These are phyloP conservation scores for Cydonia oblonga DNA, from an alignment of 331 rosid species.

Conservation along the genomic window DNA sequence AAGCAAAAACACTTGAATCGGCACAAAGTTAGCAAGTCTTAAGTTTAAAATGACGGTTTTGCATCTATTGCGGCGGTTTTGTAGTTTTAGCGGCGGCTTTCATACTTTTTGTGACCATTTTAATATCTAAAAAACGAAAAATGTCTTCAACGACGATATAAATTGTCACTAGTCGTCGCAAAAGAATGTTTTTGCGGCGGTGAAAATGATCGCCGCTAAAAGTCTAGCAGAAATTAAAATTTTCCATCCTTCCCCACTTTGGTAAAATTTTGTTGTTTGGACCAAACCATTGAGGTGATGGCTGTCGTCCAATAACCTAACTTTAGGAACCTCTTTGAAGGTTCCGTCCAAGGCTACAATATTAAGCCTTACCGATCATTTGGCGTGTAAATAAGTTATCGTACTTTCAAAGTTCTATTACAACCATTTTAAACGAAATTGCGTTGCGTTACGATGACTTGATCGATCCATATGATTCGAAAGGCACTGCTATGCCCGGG, in stretches of 20 bases:
- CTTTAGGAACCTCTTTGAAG: neutral
- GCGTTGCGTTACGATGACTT: too few species aligned
- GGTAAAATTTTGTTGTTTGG: too few species aligned
- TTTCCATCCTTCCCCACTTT: rapidly evolving
- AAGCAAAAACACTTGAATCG: neutral
- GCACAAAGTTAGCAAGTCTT: neutral
- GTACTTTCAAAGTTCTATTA: too few species aligned
- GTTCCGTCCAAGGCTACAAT: too few species aligned
- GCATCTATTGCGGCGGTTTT: neutral
- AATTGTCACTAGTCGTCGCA: neutral
- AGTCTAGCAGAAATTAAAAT: rapidly evolving
- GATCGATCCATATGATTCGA: neutral
- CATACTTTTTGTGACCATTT: neutral
- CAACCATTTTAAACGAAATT: too few species aligned
- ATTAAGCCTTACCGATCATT: too few species aligned
- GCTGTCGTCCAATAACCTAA: neutral
- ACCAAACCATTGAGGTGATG: neutral
- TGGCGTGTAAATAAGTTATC: too few species aligned
- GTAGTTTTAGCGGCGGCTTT: neutral
- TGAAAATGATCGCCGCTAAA: neutral
- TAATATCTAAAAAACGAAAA: neutral
- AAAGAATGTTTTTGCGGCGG: neutral
- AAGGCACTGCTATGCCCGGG: neutral
- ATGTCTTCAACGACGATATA: neutral
- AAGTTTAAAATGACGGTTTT: neutral